phyloP scores from a whole-genome alignment of 2,329 filamentous ascomycete genomes.

The Trichoderma breve region DNA sequence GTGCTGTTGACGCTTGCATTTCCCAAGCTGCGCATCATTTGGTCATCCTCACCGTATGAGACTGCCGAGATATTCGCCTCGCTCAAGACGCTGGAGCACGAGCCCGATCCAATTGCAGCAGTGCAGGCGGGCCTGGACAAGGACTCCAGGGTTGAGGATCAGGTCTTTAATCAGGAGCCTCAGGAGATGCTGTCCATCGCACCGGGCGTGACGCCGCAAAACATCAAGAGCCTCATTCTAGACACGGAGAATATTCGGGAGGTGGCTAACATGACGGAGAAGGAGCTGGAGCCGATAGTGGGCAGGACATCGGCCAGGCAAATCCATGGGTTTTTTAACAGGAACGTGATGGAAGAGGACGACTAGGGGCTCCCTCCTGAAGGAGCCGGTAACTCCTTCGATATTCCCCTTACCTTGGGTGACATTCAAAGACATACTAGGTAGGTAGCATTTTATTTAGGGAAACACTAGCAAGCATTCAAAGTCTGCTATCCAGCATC shows the following conservation, averaged over 20 bases:
- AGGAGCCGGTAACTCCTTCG: neutral
- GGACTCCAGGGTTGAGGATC: slow-evolving; percentile 58
- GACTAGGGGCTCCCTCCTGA: neutral
- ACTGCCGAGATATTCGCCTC: slow-evolving; percentile 96
- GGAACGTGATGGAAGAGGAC: slow-evolving; percentile 56
- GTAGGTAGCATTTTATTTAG: neutral
- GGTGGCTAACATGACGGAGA: slow-evolving; percentile 79
- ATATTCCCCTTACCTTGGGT: neutral
- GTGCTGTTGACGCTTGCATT: slow-evolving; percentile 92
- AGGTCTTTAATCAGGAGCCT: slow-evolving; percentile 77
- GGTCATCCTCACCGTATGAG: slow-evolving; percentile 90
- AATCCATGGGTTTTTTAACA: slow-evolving; percentile 78
- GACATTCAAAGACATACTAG: neutral
- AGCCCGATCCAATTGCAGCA: slow-evolving; percentile 86
- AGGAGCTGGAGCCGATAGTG: slow-evolving; percentile 70
- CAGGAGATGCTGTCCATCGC: slow-evolving; percentile 87
- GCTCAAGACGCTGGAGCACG: slow-evolving; percentile 82
- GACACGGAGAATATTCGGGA: slow-evolving; percentile 75
- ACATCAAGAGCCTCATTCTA: slow-evolving; percentile 68
- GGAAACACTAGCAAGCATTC: neutral
- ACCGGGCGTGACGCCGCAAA: slow-evolving; percentile 80
- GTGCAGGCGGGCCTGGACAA: slow-evolving; percentile 72
- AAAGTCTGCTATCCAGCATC: neutral
- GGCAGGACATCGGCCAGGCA: slow-evolving; percentile 74
- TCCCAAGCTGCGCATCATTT: slow-evolving; percentile 84